Evolutionary conservation across 371 early-diverging fungal genomes (phyloP), one percentile per base, ranked within the genome.

Genomic region (Actinomortierella ambigua): DNA sequence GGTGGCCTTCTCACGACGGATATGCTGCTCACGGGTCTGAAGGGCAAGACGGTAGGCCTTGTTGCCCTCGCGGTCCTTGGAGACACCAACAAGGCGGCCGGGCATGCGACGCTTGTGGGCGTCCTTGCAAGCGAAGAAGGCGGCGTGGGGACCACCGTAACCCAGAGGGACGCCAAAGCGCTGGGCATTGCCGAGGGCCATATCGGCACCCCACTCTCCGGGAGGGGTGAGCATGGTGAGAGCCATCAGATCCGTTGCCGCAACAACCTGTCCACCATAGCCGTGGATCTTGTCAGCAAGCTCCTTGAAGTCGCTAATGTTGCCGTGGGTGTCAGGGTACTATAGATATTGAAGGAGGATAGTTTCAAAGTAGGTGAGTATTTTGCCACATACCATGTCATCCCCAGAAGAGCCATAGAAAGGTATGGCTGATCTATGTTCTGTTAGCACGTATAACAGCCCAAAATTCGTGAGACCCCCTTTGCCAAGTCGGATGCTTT

Each of bases 111-210:
- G 92, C 86, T 96, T 95, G 76, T 93, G 93, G 40, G 85, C 91
- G 23, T 95, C 92, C 77, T 88, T 89, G 66, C 92, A 91, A 57
- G 98, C 95, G 76, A 98, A 96, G 85, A 96, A 98, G 28, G 98
- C 98, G 7, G 98, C 98, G 75, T 97, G 98, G n/a, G 98, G 98
- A 52, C 98, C 98, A 77, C 98, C 98, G 77, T 93, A 97, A 42
- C 98, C 98, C 49, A 98, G 85, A 3, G 98, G 97, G 39, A 98
- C 97, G 77, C 98, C 98, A 65, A 98, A 97, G 39, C 98, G 90
- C 80, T 98, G 98, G 23, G 90, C 89, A 85, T 93, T 96, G 65
- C 98, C 98, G 34, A 98, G 81, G 40, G 93, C 98, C 75, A 98
- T 97, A 79, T 98, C 98, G 40, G 91, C 95, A 50, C 98, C 98